phyloP scores from a whole-genome alignment of 345 rosid genomes.

The Cardamine occulta region DNA sequence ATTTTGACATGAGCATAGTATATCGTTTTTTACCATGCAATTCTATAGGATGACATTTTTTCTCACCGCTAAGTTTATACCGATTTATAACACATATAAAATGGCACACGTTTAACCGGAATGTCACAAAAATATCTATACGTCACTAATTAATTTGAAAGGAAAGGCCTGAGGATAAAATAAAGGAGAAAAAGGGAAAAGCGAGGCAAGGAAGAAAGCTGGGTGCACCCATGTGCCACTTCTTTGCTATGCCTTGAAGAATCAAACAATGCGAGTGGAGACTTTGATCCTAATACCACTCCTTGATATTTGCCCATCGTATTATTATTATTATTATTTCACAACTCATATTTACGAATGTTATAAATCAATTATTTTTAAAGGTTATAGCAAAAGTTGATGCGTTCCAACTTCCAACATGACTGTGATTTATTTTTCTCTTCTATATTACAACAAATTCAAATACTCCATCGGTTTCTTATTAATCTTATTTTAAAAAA shows the following conservation, averaged over 20 bases:
- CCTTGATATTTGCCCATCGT: constrained; percentile 37
- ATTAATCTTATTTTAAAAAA: no score
- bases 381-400: not conserved
- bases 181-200: constrained; percentile 7
- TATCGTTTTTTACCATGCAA: not conserved
- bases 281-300: constrained; percentile 41
- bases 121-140: not conserved
- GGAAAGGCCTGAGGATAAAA: not conserved
- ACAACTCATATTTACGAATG: constrained; percentile 21
- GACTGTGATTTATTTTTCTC: not conserved
- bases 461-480: no score
- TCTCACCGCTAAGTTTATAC: not conserved
- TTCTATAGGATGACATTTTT: not conserved
- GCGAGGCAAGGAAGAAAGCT: constrained; percentile 25
- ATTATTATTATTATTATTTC: constrained; percentile 37
- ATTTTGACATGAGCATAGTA: not conserved
- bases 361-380: not conserved
- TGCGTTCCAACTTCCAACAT: not conserved
- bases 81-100: not conserved
- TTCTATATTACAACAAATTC: not conserved
- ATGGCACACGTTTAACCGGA: not conserved
- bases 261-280: constrained; percentile 36
- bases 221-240: constrained; percentile 35
- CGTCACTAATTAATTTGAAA: not conserved
- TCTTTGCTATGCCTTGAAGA: constrained; percentile 45